phyloP scores from a whole-genome alignment of 2,329 filamentous ascomycete species.

The Onygena corvina region DNA sequence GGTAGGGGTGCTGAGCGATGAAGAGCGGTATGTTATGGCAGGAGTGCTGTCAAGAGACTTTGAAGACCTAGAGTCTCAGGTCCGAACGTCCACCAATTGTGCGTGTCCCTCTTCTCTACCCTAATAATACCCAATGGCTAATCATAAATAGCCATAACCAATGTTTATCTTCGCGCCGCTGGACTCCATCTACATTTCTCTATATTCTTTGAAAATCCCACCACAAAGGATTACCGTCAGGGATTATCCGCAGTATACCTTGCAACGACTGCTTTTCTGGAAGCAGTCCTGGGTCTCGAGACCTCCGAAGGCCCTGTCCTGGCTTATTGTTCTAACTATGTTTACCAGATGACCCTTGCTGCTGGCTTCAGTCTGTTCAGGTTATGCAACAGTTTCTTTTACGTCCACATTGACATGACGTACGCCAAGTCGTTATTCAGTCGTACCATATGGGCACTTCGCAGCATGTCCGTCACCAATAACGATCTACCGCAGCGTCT shows the following conservation, averaged over 20 bases:
- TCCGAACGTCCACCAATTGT: constrained; percentile 33
- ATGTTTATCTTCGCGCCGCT: constrained; percentile 37
- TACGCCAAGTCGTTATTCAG: constrained; percentile 47
- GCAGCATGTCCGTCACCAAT: constrained; percentile 47
- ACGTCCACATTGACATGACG: constrained; percentile 43
- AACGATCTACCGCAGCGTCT: constrained; percentile 54
- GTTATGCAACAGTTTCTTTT: constrained; percentile 54
- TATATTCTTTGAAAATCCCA: constrained; percentile 40
- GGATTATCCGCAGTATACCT: constrained; percentile 37
- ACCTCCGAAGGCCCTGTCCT: constrained; percentile 37
- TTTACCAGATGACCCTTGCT: constrained; percentile 56
- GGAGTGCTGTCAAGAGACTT: constrained; percentile 37
- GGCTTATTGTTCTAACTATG: constrained; percentile 47
- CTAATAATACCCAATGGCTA: not conserved
- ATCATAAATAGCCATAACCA: constrained; percentile 30
- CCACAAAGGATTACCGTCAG: constrained; percentile 35
- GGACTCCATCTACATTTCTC: constrained; percentile 39
- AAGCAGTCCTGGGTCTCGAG: constrained; percentile 36
- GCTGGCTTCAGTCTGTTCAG: constrained; percentile 54
- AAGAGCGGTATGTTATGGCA: constrained; percentile 35
- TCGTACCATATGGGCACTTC: constrained; percentile 46
- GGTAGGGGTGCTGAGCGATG: constrained; percentile 38
- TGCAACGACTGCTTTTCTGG: constrained; percentile 37
- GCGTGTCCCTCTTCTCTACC: constrained; percentile 14
- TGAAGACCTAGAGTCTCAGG: constrained; percentile 42